These are phyloP conservation scores for Sindora glabra DNA, from an alignment of 306 rosid genomes.

Conservation along the genomic window DNA sequence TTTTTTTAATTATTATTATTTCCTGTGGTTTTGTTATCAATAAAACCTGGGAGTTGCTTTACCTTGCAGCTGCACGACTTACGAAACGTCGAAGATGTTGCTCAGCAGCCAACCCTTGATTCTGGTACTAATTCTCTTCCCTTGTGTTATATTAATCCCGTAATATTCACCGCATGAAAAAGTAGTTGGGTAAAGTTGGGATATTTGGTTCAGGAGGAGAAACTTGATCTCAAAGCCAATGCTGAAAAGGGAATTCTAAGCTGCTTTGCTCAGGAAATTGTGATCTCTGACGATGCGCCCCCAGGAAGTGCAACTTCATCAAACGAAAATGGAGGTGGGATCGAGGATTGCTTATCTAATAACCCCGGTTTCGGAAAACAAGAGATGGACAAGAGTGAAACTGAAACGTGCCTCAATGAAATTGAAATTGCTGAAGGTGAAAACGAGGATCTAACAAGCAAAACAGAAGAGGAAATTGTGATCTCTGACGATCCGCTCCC, in stretches of 20 bases:
- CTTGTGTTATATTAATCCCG: neutral
- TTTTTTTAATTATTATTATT: no score
- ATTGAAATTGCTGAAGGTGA: neutral
- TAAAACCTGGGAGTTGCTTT: no score
- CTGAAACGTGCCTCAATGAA: conserved; percentile 4
- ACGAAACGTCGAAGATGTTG: no score
- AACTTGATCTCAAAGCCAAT: neutral
- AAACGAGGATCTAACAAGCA: neutral
- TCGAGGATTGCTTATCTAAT: neutral
- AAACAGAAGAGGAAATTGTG: conserved; percentile 24
- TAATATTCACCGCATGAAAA: neutral
- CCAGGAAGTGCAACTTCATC: conserved; percentile 27
- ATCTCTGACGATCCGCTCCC: conserved; percentile 23
- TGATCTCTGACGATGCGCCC: conserved; percentile 18
- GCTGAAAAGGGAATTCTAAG: neutral
- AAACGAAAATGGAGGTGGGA: conserved; percentile 5
- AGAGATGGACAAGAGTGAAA: conserved; percentile 14
- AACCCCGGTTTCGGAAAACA: neutral
- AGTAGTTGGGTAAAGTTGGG: neutral
- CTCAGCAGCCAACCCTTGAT: no score
- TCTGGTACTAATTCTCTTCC: no score
- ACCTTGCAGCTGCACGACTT: no score
- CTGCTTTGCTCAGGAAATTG: conserved; percentile 25
- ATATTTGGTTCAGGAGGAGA: conserved; percentile 24
- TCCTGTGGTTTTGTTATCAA: no score